Evolutionary conservation across 371 early-diverging fungal genomes (phyloP).

Genomic region (Apophysomyces trapeziformis): DNA sequence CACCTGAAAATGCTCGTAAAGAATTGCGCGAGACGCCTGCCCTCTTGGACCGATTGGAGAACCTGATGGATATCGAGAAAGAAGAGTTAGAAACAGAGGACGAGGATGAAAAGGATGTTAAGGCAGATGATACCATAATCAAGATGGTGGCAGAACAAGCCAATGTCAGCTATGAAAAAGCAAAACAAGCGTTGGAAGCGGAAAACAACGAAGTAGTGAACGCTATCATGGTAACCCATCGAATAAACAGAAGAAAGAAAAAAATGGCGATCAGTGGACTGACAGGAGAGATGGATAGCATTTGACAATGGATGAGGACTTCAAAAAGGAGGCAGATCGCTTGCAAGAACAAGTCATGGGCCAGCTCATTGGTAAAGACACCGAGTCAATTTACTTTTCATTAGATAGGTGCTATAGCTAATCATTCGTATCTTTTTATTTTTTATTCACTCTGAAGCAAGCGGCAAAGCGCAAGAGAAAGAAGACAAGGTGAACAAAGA

Average conservation of each 20-base stretch:
- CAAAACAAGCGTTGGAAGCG: slow-evolving; percentile 59
- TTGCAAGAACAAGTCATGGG: slow-evolving; percentile 49
- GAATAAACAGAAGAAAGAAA: not conserved
- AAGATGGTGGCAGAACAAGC: slow-evolving; percentile 66
- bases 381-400: not conserved
- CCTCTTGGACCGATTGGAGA: slow-evolving; percentile 65
- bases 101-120: slow-evolving; percentile 36
- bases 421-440: not conserved
- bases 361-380: slow-evolving; percentile 32
- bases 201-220: slow-evolving; percentile 70
- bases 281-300: slow-evolving; percentile 20
- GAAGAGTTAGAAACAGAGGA: slow-evolving; percentile 45
- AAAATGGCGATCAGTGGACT: not conserved
- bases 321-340: slow-evolving; percentile 43
- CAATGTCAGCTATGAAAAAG: slow-evolving; percentile 55
- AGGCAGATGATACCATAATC: slow-evolving; percentile 48
- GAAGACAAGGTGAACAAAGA: slow-evolving; percentile 44
- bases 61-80: slow-evolving; percentile 63
- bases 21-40: slow-evolving; percentile 57
- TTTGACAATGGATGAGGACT: slow-evolving; percentile 45
- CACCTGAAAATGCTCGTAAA: slow-evolving; percentile 56
- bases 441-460: slow-evolving; percentile 15
- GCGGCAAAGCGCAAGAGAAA: slow-evolving; percentile 52
- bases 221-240: slow-evolving; percentile 60
- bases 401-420: not conserved